These are phyloP conservation scores for Penicillium pulvis DNA, from an alignment of 495 filamentous ascomycete species.

Conservation along the genomic window DNA sequence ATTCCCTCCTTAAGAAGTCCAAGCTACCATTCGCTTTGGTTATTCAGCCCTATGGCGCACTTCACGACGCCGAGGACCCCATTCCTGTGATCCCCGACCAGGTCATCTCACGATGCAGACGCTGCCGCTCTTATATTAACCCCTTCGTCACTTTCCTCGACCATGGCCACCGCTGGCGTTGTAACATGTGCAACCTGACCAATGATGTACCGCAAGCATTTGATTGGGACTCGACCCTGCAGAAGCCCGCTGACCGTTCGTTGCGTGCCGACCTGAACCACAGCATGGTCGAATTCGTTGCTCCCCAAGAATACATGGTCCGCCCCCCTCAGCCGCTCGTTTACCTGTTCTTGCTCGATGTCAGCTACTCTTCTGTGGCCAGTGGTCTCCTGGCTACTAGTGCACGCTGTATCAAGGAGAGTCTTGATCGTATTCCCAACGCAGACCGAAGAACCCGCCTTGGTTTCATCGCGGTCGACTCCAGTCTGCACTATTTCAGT, in stretches of 20 bases:
- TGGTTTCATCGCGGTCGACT: slow-evolving; percentile 95
- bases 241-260: slow-evolving; percentile 88
- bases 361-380: slow-evolving; percentile 88
- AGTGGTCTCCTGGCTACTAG: slow-evolving; percentile 93
- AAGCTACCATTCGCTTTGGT: slow-evolving; percentile 93
- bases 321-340: slow-evolving; percentile 94
- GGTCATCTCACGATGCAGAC: slow-evolving; percentile 92
- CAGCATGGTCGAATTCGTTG: slow-evolving; percentile 93
- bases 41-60: slow-evolving; percentile 90
- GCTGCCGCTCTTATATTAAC: slow-evolving; percentile 97
- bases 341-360: slow-evolving; percentile 97
- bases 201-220: slow-evolving; percentile 99
- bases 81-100: slow-evolving; percentile 94
- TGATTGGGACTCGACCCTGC: slow-evolving; percentile 91
- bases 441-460: slow-evolving; percentile 89
- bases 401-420: slow-evolving; percentile 92
- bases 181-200: slow-evolving; percentile 99
- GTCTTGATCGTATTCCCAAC: slow-evolving; percentile 94
- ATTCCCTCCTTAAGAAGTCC: slow-evolving; percentile 92
- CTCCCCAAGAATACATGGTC: slow-evolving; percentile 99
- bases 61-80: slow-evolving; percentile 89
- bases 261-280: slow-evolving; percentile 90
- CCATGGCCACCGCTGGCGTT: slow-evolving; percentile 96
- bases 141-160: slow-evolving; percentile 95
- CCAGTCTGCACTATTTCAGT: slow-evolving; percentile 92